Evolutionary conservation across 2,329 filamentous ascomycete species (phyloP), one percentile per base, ranked within the genome.

Genomic region (Tetracladium maxilliforme): DNA sequence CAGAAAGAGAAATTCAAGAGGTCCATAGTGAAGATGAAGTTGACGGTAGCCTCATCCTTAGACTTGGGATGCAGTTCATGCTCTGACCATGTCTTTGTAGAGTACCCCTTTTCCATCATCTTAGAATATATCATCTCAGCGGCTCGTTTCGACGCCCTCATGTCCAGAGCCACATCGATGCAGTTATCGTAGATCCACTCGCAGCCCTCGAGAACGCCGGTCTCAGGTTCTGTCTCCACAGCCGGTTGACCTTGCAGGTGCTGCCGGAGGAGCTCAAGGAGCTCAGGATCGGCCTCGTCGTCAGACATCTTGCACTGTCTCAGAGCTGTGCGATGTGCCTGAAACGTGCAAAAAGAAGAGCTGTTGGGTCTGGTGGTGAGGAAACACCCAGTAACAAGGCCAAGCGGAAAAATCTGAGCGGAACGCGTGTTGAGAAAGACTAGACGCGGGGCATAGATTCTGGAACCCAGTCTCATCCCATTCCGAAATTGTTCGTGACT

Each of bases 11-110:
- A 98, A 47, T 98, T 98, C 25, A 98, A 57, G 15, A 98, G 51
- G 47, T 98, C 90, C 83, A 98, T 92, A 12, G 81, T 83, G 47
- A 98, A 95, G 40, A 98, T 87, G 46, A 98, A 95, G 34, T 81
- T 76, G 13, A 92, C 70, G 0, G 83, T 86, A 25, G 52, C 64
- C 42, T 82, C 79, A 43, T 92, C 75, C 43, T 83, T 83, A 21
- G 67, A 42, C 47, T 86, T 79, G 2, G 90, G 90, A 42, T 98
- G 90, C 19, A 98, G 59, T 45, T 90, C 80, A 48, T 95, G 84
- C 41, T 78, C 66, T 10, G 80, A 70, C 90, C 90, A 98, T 7
- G 72, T 78, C 32, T 79, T 69, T 1, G 81, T 83, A 5, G 81
- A 90, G 52, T 92, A 95, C 19, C 63, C 56, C 44, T 82, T 83